Evolutionary conservation across 495 filamentous ascomycete genomes (phyloP), one percentile per base, ranked within the genome.

Genomic region (Podospora conica): DNA sequence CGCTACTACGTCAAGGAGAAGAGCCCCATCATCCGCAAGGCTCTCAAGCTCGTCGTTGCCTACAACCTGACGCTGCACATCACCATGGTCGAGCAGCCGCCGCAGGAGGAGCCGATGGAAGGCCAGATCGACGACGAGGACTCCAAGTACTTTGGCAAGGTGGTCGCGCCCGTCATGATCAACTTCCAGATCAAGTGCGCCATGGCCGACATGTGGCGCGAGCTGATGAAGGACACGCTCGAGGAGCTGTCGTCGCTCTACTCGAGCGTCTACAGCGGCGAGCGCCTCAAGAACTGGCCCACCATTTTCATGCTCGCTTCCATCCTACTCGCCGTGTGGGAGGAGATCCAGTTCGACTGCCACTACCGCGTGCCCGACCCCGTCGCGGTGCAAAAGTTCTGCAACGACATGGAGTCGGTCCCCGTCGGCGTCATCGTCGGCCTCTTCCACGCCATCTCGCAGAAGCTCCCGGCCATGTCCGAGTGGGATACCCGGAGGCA

Each of bases 161-260:
- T 87, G 25, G 85, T 95, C 69, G 93, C 93, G 18, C 93, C 93
- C 3, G 91, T 96, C 68, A 95, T 96, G 92, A 94, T 97, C 86
- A 96, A 96, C 81, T 96, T 97, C 85, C 91, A 96, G 80, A 90
- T 97, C 79, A 97, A 97, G 83, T 91, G 87, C 73, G 93, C 93
- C 58, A 87, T 97, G 82, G 92, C 91, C 29, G 90, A 91, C 71
- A 92, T 96, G 90, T 97, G 93, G 93, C 91, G 93, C 66, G 93
- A 96, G 76, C 81, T 97, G 55, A 91, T 96, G 76, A 96, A 96
- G 80, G 93, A 97, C 67, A 89, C 96, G 55, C 81, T 97, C 12
- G 93, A 96, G 78, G 92, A 97, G 80, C 86, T 97, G 1, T 96
- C 93, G 0, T 76, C 85, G 2, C 85, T 96, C 23, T 97, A 96